Evolutionary conservation across 2,329 filamentous ascomycete genomes (phyloP).

Genomic region (Pseudogymnoascus sp.): DNA sequence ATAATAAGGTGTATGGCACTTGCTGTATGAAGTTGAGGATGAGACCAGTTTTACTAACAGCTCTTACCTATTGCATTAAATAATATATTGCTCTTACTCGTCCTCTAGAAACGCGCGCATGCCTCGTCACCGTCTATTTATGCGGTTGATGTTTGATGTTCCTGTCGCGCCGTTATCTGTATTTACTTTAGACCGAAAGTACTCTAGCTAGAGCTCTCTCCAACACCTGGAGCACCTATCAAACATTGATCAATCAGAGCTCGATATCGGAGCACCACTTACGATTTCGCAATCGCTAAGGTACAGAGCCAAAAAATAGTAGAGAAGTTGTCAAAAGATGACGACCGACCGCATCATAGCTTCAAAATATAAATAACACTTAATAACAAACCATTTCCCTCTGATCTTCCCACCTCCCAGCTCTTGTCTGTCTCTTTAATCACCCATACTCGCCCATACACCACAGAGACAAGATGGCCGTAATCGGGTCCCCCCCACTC

Average conservation of each 20-base stretch:
- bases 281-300: not conserved
- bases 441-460: not conserved
- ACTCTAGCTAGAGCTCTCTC: not conserved
- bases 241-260: conserved; percentile 2
- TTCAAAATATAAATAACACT: not conserved
- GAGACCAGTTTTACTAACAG: not conserved
- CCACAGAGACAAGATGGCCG: conserved; percentile 7
- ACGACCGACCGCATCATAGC: not conserved
- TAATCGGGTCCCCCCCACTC: conserved; percentile 8
- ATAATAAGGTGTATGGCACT: not conserved
- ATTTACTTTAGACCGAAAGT: not conserved
- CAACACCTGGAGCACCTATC: not conserved
- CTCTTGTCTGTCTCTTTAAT: not conserved
- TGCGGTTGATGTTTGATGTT: not conserved
- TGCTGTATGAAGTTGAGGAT: not conserved
- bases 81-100: not conserved
- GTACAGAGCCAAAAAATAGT: conserved; percentile 5
- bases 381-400: not conserved
- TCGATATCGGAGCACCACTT: not conserved
- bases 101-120: not conserved
- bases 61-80: not conserved
- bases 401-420: not conserved
- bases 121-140: not conserved
- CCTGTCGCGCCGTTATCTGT: not conserved
- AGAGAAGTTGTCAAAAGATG: not conserved